phyloP scores from a whole-genome alignment of 2,329 filamentous ascomycete species.

The Microcyclospora tardicrescens region DNA sequence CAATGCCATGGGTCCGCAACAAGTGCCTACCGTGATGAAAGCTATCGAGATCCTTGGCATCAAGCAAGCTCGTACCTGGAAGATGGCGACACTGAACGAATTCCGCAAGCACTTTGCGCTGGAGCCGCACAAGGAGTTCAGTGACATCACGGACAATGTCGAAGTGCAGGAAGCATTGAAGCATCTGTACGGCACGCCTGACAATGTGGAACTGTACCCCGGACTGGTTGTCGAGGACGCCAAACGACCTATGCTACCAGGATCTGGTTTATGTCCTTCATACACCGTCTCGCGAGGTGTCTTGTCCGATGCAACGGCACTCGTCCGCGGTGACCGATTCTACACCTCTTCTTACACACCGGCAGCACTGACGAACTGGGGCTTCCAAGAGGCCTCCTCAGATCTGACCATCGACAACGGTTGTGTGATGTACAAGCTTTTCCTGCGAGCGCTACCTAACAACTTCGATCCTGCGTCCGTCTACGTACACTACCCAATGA shows the following conservation, averaged over 20 bases:
- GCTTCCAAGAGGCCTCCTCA: conserved; percentile 35
- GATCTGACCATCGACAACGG: conserved; percentile 35
- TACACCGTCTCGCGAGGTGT: conserved; percentile 45
- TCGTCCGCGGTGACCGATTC: conserved; percentile 48
- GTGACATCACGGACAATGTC: conserved; percentile 45
- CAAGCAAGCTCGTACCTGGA: conserved; percentile 48
- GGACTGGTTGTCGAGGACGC: conserved; percentile 50
- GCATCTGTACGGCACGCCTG: conserved; percentile 49
- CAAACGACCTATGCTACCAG: conserved; percentile 39
- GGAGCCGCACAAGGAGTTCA: conserved; percentile 43
- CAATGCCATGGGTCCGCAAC: conserved; percentile 46
- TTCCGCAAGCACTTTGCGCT: conserved; percentile 52
- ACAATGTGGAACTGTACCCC: conserved; percentile 57
- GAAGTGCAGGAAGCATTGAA: conserved; percentile 44
- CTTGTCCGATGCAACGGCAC: conserved; percentile 46
- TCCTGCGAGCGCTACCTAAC: conserved; percentile 37
- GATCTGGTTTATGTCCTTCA: conserved; percentile 40
- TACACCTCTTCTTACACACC: conserved; percentile 35
- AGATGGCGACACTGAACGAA: conserved; percentile 49
- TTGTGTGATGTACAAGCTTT: conserved; percentile 40
- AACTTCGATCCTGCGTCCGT: conserved; percentile 36
- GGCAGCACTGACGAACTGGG: conserved; percentile 27
- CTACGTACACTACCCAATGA: conserved; percentile 39
- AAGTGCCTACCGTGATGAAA: conserved; percentile 46
- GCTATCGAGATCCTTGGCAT: conserved; percentile 52